These are phyloP conservation scores for Penicillium subrubescens DNA, from an alignment of 495 filamentous ascomycete species.

Conservation along the genomic window DNA sequence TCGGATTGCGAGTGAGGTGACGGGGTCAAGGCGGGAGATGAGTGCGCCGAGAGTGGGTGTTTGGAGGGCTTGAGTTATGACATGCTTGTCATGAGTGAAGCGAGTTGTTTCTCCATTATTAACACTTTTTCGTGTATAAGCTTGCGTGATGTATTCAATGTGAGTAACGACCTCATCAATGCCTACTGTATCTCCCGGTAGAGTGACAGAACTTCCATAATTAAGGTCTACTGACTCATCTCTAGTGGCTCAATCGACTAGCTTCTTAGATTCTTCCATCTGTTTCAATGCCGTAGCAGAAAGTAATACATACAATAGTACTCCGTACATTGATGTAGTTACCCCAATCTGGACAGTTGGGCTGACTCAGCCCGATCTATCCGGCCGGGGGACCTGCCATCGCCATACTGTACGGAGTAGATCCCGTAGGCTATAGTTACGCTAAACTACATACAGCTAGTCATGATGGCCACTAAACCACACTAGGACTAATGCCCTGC, in stretches of 20 bases:
- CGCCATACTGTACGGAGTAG: background rate
- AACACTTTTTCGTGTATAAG: background rate
- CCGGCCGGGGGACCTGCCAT: background rate
- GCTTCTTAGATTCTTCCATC: too few relatives aligned
- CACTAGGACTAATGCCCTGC: background rate
- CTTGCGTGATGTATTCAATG: background rate
- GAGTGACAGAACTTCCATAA: too few relatives aligned
- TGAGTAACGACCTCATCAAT: too few relatives aligned
- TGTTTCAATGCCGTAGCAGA: background rate
- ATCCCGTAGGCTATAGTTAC: background rate
- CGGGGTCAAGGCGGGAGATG: conserved; percentile 12
- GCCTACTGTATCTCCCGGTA: too few relatives aligned
- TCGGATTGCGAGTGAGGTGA: conserved; percentile 35
- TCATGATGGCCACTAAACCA: background rate
- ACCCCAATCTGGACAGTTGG: background rate
- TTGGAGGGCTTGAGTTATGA: conserved; percentile 24
- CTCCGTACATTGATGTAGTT: too few relatives aligned
- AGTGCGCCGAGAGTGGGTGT: conserved; percentile 17
- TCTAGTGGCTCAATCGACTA: too few relatives aligned
- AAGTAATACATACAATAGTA: background rate
- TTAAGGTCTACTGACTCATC: too few relatives aligned
- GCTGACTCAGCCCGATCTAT: background rate
- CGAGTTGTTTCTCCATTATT: background rate
- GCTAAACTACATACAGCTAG: background rate
- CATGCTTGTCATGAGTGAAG: background rate